A percentile compares a stretch with the other conserved stretches of the same genome.
These are phyloP conservation scores for Eruca vesicaria DNA, from an alignment of 441 rosid species.

Conservation along the genomic window DNA sequence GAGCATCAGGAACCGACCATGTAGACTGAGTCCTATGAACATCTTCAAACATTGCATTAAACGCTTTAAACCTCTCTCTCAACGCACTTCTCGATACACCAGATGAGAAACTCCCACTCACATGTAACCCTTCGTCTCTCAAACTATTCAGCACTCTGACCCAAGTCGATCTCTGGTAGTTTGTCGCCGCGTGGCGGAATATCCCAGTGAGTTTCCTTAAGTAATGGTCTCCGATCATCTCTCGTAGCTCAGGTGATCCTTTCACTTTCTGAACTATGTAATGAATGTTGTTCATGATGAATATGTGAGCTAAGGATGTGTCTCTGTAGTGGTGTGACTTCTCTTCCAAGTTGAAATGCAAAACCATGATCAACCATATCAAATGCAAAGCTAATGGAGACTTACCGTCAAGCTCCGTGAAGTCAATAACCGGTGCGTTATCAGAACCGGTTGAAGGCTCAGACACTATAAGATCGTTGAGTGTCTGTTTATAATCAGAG, in stretches of 20 bases:
- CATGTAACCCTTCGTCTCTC: constrained; percentile 70
- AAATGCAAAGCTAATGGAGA: constrained; percentile 69
- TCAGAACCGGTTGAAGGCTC: constrained; percentile 62
- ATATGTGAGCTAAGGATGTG: constrained; percentile 47
- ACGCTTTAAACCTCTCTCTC: constrained; percentile 65
- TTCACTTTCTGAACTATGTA: constrained; percentile 62
- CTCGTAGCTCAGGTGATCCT: constrained; percentile 56
- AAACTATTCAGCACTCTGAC: constrained; percentile 53
- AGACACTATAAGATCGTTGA: constrained; percentile 67
- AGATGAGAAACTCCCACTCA: constrained; percentile 69
- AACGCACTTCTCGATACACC: constrained; percentile 65
- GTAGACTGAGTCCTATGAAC: constrained; percentile 59
- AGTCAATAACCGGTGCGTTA: constrained; percentile 55
- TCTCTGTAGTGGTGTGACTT: constrained; percentile 61
- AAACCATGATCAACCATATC: constrained; percentile 77
- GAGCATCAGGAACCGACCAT: constrained; percentile 65
- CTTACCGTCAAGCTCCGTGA: constrained; percentile 53
- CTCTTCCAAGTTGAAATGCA: constrained; percentile 65
- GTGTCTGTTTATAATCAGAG: constrained; percentile 57
- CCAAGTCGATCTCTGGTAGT: constrained; percentile 68
- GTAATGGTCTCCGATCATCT: constrained; percentile 59
- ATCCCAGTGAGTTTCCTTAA: constrained; percentile 48
- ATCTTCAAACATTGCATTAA: constrained; percentile 69
- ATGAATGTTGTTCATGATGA: constrained; percentile 64
- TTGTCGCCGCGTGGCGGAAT: constrained; percentile 51